These are phyloP conservation scores for Cyclotella choctawhatcheeana DNA, from an alignment of 108 stramenopile genomes.

Conservation along the genomic window DNA sequence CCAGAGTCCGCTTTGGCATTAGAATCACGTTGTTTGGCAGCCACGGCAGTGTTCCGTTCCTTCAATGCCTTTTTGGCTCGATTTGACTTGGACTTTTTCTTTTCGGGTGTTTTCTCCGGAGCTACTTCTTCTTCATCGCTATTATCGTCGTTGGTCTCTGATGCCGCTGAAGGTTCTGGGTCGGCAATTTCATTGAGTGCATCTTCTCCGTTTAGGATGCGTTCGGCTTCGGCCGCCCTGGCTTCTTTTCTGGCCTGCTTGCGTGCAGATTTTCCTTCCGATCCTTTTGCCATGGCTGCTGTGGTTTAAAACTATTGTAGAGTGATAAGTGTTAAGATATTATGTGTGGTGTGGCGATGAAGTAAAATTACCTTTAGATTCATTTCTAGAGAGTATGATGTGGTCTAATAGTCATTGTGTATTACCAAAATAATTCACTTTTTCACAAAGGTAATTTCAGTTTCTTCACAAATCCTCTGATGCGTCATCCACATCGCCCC, in stretches of 20 bases:
- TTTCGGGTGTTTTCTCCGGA: constrained; percentile 31
- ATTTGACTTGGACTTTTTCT: constrained; percentile 33
- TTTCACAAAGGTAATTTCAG: background rate
- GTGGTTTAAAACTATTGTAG: background rate
- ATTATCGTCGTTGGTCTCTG: constrained; percentile 42
- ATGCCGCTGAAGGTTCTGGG: constrained; percentile 15
- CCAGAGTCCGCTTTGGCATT: constrained; percentile 20
- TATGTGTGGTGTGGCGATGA: background rate
- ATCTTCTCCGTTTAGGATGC: constrained; percentile 41
- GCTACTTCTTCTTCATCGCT: constrained; percentile 52
- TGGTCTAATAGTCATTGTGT: background rate
- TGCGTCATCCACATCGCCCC: too few relatives aligned
- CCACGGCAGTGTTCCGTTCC: constrained; percentile 15
- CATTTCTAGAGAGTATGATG: background rate
- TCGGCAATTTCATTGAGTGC: constrained; percentile 39
- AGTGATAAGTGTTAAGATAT: background rate
- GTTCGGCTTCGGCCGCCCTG: constrained; percentile 57
- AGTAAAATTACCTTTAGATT: background rate
- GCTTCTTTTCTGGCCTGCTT: constrained; percentile 69
- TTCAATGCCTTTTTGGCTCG: constrained; percentile 42
- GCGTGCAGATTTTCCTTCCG: constrained; percentile 72
- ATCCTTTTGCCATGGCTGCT: constrained; percentile 73
- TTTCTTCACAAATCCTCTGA: too few relatives aligned
- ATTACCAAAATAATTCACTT: background rate
- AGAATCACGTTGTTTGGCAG: constrained; percentile 9